Evolutionary conservation across 768 basidiomycete genomes (phyloP).

Genomic region (Glaciozyma martinii): DNA sequence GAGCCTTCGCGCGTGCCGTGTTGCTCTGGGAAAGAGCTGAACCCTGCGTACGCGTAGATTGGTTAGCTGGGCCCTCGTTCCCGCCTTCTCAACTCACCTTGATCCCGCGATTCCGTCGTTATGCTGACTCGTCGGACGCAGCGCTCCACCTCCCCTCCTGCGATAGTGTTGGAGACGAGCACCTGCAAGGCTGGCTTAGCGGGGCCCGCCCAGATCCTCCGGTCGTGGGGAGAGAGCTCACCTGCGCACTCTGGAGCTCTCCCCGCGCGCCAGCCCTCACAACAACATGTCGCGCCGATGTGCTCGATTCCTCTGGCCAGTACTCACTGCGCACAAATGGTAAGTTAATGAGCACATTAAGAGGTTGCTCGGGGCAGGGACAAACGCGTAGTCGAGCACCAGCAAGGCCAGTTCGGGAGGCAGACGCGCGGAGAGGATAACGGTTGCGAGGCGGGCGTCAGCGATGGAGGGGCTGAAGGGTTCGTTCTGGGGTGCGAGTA

Average conservation of each 20-base stretch:
- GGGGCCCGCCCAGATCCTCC: background rate
- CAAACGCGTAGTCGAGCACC: background rate
- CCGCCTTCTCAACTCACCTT: constrained; percentile 1
- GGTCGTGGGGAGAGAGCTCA: too few species aligned
- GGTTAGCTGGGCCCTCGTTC: background rate
- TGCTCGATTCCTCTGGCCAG: background rate
- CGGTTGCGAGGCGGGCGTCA: background rate
- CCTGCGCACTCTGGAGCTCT: background rate
- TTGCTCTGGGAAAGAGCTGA: constrained; percentile 7
- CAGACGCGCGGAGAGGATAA: background rate
- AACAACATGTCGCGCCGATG: background rate
- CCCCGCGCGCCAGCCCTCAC: background rate
- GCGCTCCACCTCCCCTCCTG: background rate
- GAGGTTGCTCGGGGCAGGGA: background rate
- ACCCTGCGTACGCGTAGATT: constrained; percentile 2
- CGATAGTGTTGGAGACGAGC: constrained; percentile 4
- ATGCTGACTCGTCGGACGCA: background rate
- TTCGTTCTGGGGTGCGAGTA: background rate
- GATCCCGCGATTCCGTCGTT: constrained; percentile 14
- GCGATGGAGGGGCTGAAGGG: background rate
- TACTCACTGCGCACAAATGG: constrained; percentile 2
- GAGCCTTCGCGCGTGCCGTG: constrained; percentile 17
- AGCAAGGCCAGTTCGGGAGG: background rate
- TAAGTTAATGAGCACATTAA: background rate
- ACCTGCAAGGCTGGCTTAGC: background rate